These are phyloP conservation scores for Paspalum notatum DNA, from an alignment of 176 grass and related monocot species.

Conservation along the genomic window DNA sequence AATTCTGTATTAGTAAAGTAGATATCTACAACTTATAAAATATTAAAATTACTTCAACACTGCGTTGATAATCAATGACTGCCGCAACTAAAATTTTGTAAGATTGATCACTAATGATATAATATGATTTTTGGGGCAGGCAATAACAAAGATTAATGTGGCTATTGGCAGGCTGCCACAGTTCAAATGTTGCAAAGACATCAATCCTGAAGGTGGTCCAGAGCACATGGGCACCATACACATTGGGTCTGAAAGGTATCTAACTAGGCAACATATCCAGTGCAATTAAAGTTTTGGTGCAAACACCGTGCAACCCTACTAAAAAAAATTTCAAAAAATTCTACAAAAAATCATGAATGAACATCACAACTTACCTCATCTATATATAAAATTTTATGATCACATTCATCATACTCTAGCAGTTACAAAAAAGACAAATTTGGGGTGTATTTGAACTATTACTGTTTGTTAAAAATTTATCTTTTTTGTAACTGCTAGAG, in stretches of 20 bases:
- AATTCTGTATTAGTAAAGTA: background rate
- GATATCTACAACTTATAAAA: background rate
- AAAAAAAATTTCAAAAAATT: too few relatives aligned
- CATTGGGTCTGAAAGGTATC: slow-evolving; percentile 93
- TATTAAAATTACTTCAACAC: background rate
- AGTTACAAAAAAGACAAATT: too few relatives aligned
- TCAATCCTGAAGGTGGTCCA: slow-evolving; percentile 63
- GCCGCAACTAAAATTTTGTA: slow-evolving; percentile 13
- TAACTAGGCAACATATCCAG: background rate
- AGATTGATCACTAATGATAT: slow-evolving; percentile 32
- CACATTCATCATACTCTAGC: too few relatives aligned
- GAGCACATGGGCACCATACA: slow-evolving; percentile 98
- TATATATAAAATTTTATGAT: too few relatives aligned
- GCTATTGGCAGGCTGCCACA: slow-evolving; percentile 93
- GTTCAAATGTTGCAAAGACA: slow-evolving; percentile 75
- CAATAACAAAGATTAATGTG: slow-evolving; percentile 96
- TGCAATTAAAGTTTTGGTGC: too few relatives aligned
- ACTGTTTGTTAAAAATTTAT: too few relatives aligned
- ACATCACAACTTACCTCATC: too few relatives aligned
- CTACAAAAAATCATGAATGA: too few relatives aligned
- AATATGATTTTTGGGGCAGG: slow-evolving; percentile 53
- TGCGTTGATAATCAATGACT: background rate
- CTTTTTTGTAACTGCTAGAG: too few relatives aligned
- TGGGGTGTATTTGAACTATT: too few relatives aligned
- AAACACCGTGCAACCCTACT: too few relatives aligned